Evolutionary conservation across 768 basidiomycete species (phyloP), one percentile per base, ranked within the genome.

Genomic region (Fistulinella prunicolor): DNA sequence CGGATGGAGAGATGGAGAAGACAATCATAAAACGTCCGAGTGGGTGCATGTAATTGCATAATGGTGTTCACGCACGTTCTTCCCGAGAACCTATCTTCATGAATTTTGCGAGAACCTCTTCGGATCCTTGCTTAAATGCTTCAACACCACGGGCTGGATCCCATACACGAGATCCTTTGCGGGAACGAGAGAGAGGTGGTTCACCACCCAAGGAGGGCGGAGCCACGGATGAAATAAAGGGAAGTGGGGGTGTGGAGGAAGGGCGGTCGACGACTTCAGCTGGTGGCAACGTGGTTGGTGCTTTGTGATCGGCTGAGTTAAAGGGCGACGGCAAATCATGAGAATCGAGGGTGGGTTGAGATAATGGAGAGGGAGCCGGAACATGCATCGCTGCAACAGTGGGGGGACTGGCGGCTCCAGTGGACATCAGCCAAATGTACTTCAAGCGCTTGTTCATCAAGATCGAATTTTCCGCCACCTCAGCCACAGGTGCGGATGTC

Each of bases 91-190:
- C 82, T 78, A 86, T 83, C 60, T 80, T 85, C 71, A 93, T 70
- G 67, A 94, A 93, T 40, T 87, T 75, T 9, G 86, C 81, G 23
- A 94, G 73, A 21, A 93, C 89, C 58, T 94, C 87, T 64, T 94
- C 91, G 2, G 90, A 92, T 13, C 86, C 86, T 43, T 80, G 81
- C 66, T 92, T 94, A 70, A 94, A 92, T 34, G 87, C 58, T 50
- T 94, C 92, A 3, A 94, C 83, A 37, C 85, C 86, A 19, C 91
- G 82, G 9, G 83, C 82, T 16, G 92, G 92, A 62, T 94, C 91
- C 83, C 87, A 95, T 5, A 87, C 84, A 19, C 90, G 78, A 3
- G 76, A 78, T 19, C 76, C 74, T 57, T 77, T 80, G 32, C 64
- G 68, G 17, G 24, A 41, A 71, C 66, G 30, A 65, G 53, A 58